Percentiles rank a stretch among this genome's conserved stretches.
phyloP scores from a whole-genome alignment of 2,329 filamentous ascomycete species.

The Xylaria sp. region DNA sequence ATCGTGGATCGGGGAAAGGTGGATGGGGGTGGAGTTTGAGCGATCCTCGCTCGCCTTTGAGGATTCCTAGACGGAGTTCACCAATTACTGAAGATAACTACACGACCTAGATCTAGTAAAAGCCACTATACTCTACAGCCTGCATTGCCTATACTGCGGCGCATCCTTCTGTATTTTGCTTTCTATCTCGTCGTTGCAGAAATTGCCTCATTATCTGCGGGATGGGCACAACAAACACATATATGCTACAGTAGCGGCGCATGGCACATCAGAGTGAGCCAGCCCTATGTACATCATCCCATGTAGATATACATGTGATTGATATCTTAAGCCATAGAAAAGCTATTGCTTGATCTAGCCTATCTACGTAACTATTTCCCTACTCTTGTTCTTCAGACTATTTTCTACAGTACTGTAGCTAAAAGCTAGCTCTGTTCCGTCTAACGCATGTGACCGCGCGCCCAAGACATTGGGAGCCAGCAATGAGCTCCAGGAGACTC shows the following conservation, averaged over 20 bases:
- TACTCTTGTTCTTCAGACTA: neutral
- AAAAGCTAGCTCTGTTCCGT: neutral
- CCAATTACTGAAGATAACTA: too few relatives aligned
- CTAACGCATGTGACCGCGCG: conserved; percentile 5
- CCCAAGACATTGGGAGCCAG: too few relatives aligned
- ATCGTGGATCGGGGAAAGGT: neutral
- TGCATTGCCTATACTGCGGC: too few relatives aligned
- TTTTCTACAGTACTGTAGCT: neutral
- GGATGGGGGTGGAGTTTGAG: neutral
- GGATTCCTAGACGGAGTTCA: neutral
- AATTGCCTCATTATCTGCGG: conserved; percentile 7
- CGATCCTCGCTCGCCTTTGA: conserved; percentile 6
- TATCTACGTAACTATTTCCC: too few relatives aligned
- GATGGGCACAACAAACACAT: neutral
- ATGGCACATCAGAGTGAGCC: neutral
- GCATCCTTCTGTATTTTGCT: too few relatives aligned
- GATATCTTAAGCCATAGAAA: neutral
- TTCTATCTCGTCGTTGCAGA: neutral
- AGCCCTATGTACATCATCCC: neutral
- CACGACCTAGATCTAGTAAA: too few relatives aligned
- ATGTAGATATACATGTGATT: neutral
- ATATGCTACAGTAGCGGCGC: neutral
- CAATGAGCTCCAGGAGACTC: too few relatives aligned
- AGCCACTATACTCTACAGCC: too few relatives aligned
- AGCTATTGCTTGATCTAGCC: neutral